Evolutionary conservation across 768 basidiomycete genomes (phyloP).

Genomic region (Royoungia palumana): DNA sequence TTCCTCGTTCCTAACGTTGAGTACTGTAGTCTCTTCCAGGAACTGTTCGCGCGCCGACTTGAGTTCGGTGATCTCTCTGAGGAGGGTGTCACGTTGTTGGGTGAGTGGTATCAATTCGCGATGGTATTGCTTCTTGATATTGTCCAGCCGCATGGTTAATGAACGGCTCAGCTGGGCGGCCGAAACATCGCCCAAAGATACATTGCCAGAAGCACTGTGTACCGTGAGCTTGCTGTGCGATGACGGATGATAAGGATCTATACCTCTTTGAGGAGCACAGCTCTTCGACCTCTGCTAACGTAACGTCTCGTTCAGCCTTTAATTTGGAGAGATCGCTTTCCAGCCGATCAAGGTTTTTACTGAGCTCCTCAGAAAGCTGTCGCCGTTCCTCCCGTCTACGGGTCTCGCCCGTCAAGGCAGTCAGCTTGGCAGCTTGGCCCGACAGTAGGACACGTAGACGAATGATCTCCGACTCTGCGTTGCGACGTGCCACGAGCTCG

Average conservation of each 20-base stretch:
- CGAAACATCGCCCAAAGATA: constrained; percentile 34
- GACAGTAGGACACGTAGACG: constrained; percentile 80
- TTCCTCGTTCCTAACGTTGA: constrained; percentile 91
- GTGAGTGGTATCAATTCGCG: constrained; percentile 83
- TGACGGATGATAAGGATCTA: constrained; percentile 14
- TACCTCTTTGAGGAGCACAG: constrained; percentile 73
- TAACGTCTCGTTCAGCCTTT: constrained; percentile 86
- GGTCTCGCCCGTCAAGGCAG: constrained; percentile 78
- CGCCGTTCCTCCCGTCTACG: constrained; percentile 75
- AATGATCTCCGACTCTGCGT: constrained; percentile 90
- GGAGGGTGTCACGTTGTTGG: constrained; percentile 73
- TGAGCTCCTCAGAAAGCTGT: constrained; percentile 75
- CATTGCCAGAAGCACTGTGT: constrained; percentile 26
- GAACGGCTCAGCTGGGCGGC: constrained; percentile 56
- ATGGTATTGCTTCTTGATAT: constrained; percentile 82
- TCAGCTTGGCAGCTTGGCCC: constrained; percentile 84
- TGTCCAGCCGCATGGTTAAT: constrained; percentile 81
- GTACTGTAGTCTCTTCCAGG: constrained; percentile 86
- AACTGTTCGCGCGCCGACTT: constrained; percentile 81
- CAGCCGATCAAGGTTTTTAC: constrained; percentile 68
- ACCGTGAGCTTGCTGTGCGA: constrained; percentile 23
- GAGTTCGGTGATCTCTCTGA: constrained; percentile 82
- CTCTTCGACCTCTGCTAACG: constrained; percentile 92
- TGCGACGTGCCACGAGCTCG: constrained; percentile 82
- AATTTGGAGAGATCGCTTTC: constrained; percentile 86